A percentile compares a stretch with the other conserved stretches of the same genome.
Conservation (phyloP, 2,329 filamentous ascomycete genomes). For the Cladorrhinum sp. region DNA sequence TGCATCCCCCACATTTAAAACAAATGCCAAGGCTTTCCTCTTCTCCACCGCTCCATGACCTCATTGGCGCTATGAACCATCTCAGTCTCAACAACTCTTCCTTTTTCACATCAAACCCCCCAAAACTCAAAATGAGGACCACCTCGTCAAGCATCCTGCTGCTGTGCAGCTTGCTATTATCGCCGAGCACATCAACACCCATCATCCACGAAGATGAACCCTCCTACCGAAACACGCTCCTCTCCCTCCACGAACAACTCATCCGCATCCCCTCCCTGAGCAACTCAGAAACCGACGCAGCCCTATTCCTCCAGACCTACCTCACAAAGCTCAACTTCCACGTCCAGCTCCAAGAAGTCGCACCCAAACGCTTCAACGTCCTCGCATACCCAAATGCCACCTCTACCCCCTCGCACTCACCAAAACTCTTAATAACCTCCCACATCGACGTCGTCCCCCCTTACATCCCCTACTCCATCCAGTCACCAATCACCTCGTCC, state of each 20-base stretch:
- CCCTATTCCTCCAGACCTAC: constrained; percentile 64
- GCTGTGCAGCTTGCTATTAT: constrained; percentile 11
- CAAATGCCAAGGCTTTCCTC: neutral
- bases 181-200: neutral
- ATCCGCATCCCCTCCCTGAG: constrained; percentile 70
- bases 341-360: constrained; percentile 42
- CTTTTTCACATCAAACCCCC: neutral
- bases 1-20: neutral
- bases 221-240: constrained; percentile 50
- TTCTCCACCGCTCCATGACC: constrained; percentile 7
- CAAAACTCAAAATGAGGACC: constrained; percentile 18
- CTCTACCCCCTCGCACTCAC: constrained; percentile 47
- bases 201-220: constrained; percentile 24
- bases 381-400: constrained; percentile 61
- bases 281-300: constrained; percentile 65
- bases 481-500: constrained; percentile 36
- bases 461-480: constrained; percentile 63
- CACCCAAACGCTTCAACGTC: constrained; percentile 65
- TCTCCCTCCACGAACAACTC: constrained; percentile 73
- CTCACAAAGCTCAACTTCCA: constrained; percentile 50
- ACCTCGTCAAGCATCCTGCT: constrained; percentile 9
- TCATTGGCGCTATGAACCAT: constrained; percentile 9
- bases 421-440: constrained; percentile 65
- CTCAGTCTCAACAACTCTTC: neutral
- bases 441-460: constrained; percentile 82